Evolutionary conservation across 164 flowering plant species (phyloP).

Genomic region (Platanus orientalis): DNA sequence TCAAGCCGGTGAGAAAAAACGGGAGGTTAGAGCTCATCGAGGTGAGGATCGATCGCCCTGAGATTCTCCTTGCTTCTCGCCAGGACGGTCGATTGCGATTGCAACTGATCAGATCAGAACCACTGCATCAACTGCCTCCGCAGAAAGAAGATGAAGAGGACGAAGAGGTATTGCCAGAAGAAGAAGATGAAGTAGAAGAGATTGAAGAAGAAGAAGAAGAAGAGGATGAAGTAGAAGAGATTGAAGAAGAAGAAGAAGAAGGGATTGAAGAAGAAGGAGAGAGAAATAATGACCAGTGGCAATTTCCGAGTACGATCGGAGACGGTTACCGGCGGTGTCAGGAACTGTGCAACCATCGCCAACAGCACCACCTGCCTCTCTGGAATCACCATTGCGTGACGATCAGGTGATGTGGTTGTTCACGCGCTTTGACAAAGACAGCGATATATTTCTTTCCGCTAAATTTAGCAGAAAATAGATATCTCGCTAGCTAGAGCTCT

Average conservation of each 20-base stretch:
- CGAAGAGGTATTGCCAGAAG: too few species aligned
- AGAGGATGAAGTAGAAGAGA: too few species aligned
- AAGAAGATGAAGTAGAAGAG: too few species aligned
- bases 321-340: neutral
- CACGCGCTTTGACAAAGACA: too few species aligned
- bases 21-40: conserved; percentile 48
- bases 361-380: neutral
- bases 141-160: too few species aligned
- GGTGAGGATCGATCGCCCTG: conserved; percentile 39
- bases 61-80: conserved; percentile 40
- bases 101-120: conserved; percentile 32
- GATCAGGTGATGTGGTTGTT: too few species aligned
- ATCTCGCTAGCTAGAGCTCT: too few species aligned
- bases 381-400: neutral
- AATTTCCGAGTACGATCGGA: neutral
- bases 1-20: conserved; percentile 45
- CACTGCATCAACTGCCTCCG: too few species aligned
- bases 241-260: conserved; percentile 12
- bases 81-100: conserved; percentile 49
- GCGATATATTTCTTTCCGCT: too few species aligned
- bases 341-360: neutral
- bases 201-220: too few species aligned
- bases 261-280: neutral
- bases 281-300: neutral
- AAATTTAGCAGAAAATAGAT: too few species aligned